Evolutionary conservation across 129 eudicot genomes (phyloP), one percentile per base, ranked within the genome.

Genomic region (Artemisia annua): DNA sequence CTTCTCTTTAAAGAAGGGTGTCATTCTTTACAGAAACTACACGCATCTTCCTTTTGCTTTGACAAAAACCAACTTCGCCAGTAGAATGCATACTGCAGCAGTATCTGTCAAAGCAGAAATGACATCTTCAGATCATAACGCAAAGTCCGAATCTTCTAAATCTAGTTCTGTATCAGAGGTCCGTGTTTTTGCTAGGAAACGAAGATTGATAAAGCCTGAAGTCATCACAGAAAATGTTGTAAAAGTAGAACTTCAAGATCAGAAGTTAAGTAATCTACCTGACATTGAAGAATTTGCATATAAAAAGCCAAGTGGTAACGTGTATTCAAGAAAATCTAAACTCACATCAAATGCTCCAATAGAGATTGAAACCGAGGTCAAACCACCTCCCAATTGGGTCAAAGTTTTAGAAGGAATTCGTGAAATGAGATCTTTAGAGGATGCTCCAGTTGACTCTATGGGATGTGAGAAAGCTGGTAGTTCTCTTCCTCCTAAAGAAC

Each of bases 381-480:
- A 83, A 61, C 66, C 87, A 16, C 99, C 99, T 61, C 70, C 67
- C 7, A 72, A 91, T 57, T 95, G 99, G 99, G 88, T 83, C 72
- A 91, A 88, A 63, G 86, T 91, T 80, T 91, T 95, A 58, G 90
- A 88, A 83, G 94, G 88, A 59, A 95, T 95, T 65, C 91, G 89
- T 28, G 65, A 77, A 76, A 95, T 95, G 99, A 86, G 97, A 71
- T 88, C 97, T 48, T 75, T 85, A 14, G 91, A 88, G 79, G 82
- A 83, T 76, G 97, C 97, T 17, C 97, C 99, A 7, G 97, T 91
- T 57, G 96, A 88, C 78, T 84, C 90, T 19, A 88, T 90, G 97
- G 99, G 99, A 48, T 95, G 97, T 74, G 97, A 95, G 78, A 87
- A 88, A 73, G 99, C 99, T 18, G 99, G 97, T 18, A 80, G 58